Conservation (phyloP, 768 basidiomycete species). For the Tremella mesenterica region DNA sequence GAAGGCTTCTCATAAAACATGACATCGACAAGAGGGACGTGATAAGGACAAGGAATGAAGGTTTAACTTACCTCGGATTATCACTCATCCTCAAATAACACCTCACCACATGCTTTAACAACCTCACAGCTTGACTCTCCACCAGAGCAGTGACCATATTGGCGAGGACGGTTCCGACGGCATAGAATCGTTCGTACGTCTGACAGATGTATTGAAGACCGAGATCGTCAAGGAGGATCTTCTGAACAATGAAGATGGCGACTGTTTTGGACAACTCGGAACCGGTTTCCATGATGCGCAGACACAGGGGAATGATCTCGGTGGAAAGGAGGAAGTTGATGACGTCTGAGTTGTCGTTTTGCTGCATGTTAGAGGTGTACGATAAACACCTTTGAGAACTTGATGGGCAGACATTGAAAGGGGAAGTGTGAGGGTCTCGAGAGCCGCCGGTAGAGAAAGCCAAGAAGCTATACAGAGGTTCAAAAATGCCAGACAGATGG, state of each 20-base stretch:
- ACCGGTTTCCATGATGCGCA: constrained; percentile 99
- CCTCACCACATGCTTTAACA: constrained; percentile 94
- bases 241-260: constrained; percentile 99
- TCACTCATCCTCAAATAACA: constrained; percentile 94
- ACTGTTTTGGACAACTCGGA: constrained; percentile 98
- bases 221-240: constrained; percentile 87
- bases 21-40: no score
- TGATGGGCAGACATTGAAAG: not conserved
- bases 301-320: constrained; percentile 97
- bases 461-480: not conserved
- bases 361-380: no score
- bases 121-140: constrained; percentile 90
- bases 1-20: no score
- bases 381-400: not conserved
- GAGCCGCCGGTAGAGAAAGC: not conserved
- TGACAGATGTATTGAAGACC: constrained; percentile 98
- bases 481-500: not conserved
- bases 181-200: constrained; percentile 99
- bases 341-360: constrained; percentile 98
- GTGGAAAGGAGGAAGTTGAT: constrained; percentile 98
- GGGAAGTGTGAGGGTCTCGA: not conserved
- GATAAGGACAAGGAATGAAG: not conserved
- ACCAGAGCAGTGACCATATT: constrained; percentile 99
- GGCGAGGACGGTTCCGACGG: constrained; percentile 93
- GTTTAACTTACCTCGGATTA: constrained; percentile 66